Evolutionary conservation across 169 alveolate genomes (phyloP), one percentile per base, ranked within the genome.

Genomic region (Theileria equi): DNA sequence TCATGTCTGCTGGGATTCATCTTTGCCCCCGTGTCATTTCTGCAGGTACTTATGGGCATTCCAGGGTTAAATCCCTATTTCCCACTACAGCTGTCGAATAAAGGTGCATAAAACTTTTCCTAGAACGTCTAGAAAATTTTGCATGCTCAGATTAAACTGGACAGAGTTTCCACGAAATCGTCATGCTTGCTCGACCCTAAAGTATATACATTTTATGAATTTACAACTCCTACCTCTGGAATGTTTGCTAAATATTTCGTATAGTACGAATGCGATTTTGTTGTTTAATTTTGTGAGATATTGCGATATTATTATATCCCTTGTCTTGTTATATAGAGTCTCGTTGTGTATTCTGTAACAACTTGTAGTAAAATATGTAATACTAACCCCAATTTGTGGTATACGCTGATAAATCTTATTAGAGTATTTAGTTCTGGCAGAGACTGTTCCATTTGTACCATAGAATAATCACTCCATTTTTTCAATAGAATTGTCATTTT

Each of bases 151-250:
- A 54, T 34, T 10, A 29, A n/a, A 26, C 38, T 36, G 1, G 40
- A 36, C 25, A 54, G 23, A 16, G 38, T 54, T 54, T 54, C 65
- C 45, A 13, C 13, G 48, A 54, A 54, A 19, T 54, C 65, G 52
- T 54, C 65, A 11, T 54, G 23, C 48, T 54, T 54, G 17, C 52
- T 54, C 35, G 34, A 54, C n/a, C 44, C 65, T 54, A 32, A 50
- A 17, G n/a, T n/a, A 54, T 1, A 36, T 54, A 4, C 17, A 19
- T 21, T 2, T 54, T 54, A 29, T 2, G 19, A 36, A 16, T 16
- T 2, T 54, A 13, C 7, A 16, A 19, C 65, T 36, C 65, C 13
- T 54, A 54, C 65, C 65, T 19, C 19, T 54, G n/a, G n/a, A n/a
- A 52, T 52, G 62, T 54, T 34, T 54, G 23, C 23, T 54, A 34